Conservation (phyloP, 768 basidiomycete genomes). For the Tephrocybe sp. region DNA sequence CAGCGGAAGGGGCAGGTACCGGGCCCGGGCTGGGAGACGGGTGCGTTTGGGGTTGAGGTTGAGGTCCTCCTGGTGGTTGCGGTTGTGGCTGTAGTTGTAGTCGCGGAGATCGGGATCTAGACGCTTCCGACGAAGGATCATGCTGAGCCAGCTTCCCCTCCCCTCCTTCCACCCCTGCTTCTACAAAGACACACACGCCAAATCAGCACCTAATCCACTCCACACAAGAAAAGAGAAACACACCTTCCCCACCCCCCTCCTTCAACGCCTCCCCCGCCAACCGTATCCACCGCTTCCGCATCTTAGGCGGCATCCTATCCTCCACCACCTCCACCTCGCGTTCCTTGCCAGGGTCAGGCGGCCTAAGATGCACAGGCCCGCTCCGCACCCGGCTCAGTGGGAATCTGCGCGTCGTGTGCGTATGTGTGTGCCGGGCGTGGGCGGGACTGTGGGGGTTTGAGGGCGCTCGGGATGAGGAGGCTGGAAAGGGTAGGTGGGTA, state of each 20-base stretch:
- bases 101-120: background rate
- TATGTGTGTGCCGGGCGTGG: conserved; percentile 2
- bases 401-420: too few species aligned
- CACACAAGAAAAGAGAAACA: background rate
- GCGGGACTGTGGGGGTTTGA: conserved; percentile 2
- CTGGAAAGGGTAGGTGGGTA: too few species aligned
- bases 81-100: background rate
- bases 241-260: conserved; percentile 6
- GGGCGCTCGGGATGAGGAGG: too few species aligned
- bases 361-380: too few species aligned
- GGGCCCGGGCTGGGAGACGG: background rate
- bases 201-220: background rate
- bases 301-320: conserved; percentile 58
- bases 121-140: too few species aligned
- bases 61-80: background rate
- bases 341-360: background rate
- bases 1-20: background rate
- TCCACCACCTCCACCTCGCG: conserved; percentile 21
- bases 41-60: background rate
- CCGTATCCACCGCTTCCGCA: conserved; percentile 55
- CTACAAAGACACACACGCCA: background rate
- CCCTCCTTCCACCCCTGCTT: too few species aligned
- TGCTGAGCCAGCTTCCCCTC: too few species aligned
- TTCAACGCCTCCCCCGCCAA: conserved; percentile 25
- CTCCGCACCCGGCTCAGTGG: too few species aligned